A percentile compares a stretch with the other conserved stretches of the same genome.
Conservation (phyloP, 1,139 yeast genomes). For the Yamadazyma diospyri region DNA sequence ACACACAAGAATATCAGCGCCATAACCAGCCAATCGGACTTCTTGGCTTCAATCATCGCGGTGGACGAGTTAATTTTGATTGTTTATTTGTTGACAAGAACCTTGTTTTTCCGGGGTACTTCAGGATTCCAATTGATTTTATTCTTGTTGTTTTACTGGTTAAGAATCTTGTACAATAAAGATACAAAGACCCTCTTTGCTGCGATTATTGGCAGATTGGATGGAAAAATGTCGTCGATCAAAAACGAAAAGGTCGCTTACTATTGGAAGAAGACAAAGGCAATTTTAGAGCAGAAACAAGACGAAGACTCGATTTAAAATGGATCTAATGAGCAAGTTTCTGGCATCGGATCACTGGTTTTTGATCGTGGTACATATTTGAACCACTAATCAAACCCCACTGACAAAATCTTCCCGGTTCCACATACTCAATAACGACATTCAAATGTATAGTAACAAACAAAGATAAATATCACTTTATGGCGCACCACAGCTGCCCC, state of each 20-base stretch:
- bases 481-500: too few relatives aligned
- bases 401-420: too few relatives aligned
- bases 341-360: too few relatives aligned
- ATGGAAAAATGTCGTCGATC: conserved; percentile 34
- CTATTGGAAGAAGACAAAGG: conserved; percentile 41
- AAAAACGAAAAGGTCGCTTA: conserved; percentile 47
- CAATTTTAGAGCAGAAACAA: conserved; percentile 31
- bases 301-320: conserved; percentile 6
- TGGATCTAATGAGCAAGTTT: too few relatives aligned
- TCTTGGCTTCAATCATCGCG: conserved; percentile 51
- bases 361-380: too few relatives aligned
- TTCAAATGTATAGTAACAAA: too few relatives aligned
- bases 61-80: conserved; percentile 58
- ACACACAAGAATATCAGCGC: conserved; percentile 36
- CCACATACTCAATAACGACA: too few relatives aligned
- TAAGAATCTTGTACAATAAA: conserved; percentile 55
- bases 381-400: too few relatives aligned
- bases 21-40: conserved; percentile 34
- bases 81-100: conserved; percentile 52
- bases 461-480: too few relatives aligned
- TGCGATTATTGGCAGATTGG: conserved; percentile 40
- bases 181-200: conserved; percentile 45
- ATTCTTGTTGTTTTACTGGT: conserved; percentile 63
- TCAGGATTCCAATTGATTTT: conserved; percentile 64
- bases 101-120: conserved; percentile 59